phyloP scores from a whole-genome alignment of 305 asterid genomes.

The Solanum aculeatissimum region DNA sequence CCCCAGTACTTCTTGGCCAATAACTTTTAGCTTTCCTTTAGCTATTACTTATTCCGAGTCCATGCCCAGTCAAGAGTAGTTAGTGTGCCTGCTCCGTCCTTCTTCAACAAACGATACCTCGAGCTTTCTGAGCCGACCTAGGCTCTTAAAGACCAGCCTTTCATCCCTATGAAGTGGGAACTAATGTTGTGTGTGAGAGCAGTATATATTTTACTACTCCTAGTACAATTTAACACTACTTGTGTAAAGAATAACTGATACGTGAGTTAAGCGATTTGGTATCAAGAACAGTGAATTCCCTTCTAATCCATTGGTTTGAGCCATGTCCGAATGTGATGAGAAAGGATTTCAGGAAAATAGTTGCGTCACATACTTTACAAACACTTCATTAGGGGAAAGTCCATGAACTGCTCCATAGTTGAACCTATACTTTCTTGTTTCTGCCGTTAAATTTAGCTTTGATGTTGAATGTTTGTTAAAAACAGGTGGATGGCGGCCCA shows the following conservation, averaged over 20 bases:
- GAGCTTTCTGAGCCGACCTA: background rate
- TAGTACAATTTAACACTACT: background rate
- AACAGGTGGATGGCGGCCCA: conserved; percentile 95
- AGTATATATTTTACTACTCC: background rate
- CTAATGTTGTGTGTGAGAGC: background rate
- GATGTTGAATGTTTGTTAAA: background rate
- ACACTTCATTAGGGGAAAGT: background rate
- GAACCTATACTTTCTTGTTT: background rate
- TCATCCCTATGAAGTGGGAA: background rate
- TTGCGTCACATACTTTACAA: background rate
- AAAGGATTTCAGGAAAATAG: background rate
- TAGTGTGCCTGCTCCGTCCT: background rate
- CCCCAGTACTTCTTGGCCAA: background rate
- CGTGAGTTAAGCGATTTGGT: background rate
- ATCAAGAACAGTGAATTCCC: background rate
- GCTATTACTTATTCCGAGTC: background rate
- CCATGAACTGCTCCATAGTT: background rate
- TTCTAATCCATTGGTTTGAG: background rate
- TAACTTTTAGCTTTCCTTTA: background rate
- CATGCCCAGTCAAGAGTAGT: background rate
- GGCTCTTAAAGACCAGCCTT: background rate
- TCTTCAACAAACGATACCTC: background rate
- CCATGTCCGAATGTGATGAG: background rate
- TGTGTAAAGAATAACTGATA: background rate
- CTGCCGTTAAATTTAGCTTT: background rate